Percentiles rank a stretch among this genome's conserved stretches.
These are phyloP conservation scores for Claviceps africana DNA, from an alignment of 2,329 filamentous ascomycete species.

Conservation along the genomic window DNA sequence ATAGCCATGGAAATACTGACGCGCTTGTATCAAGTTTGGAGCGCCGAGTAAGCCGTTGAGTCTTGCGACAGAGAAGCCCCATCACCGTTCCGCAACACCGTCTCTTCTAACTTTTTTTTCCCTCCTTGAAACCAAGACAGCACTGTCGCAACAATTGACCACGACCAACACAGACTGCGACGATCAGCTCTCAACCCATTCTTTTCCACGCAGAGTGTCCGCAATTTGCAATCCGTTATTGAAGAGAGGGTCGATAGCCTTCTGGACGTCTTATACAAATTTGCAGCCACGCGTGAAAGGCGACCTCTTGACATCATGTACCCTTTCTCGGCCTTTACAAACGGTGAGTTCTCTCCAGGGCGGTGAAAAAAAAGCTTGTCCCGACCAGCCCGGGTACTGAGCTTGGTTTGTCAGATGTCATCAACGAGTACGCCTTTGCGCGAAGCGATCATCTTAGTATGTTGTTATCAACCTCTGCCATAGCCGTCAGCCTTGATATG, in stretches of 20 bases:
- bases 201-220: conserved; percentile 23
- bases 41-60: conserved; percentile 15
- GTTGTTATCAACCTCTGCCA: background rate
- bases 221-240: conserved; percentile 23
- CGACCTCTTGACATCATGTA: conserved; percentile 22
- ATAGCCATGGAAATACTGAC: background rate
- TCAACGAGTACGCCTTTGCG: conserved; percentile 27
- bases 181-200: conserved; percentile 22
- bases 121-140: conserved; percentile 18
- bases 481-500: background rate
- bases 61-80: background rate
- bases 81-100: background rate
- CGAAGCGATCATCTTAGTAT: conserved; percentile 19
- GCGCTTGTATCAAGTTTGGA: conserved; percentile 14
- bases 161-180: conserved; percentile 20
- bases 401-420: conserved; percentile 17
- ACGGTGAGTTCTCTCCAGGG: conserved; percentile 13
- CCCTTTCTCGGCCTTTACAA: conserved; percentile 24
- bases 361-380: background rate
- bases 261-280: conserved; percentile 16
- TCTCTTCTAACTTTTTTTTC: background rate
- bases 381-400: background rate
- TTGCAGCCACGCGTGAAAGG: conserved; percentile 13
- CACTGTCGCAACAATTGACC: conserved; percentile 21
- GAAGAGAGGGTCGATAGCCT: conserved; percentile 22